Percentiles rank a stretch among this genome's conserved stretches.
Conservation (phyloP, 2,329 filamentous ascomycete genomes). For the Epichloe gansuensis region DNA sequence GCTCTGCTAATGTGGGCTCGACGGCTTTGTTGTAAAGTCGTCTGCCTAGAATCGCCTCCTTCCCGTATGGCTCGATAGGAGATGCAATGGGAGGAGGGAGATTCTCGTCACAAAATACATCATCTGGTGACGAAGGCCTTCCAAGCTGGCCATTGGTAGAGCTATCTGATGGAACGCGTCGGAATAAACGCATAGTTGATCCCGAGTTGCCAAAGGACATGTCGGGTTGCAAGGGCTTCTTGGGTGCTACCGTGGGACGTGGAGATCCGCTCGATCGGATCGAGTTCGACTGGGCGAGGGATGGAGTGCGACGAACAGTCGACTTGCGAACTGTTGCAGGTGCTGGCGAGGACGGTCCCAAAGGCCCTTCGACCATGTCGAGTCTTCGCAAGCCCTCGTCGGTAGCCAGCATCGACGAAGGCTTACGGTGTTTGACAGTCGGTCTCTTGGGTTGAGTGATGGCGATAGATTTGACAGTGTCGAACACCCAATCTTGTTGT, state of each 20-base stretch:
- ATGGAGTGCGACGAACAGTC: slow-evolving; percentile 40
- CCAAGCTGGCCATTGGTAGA: slow-evolving; percentile 32
- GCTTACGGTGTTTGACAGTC: slow-evolving; percentile 39
- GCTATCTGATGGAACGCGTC: slow-evolving; percentile 65
- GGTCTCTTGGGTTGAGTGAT: slow-evolving; percentile 35
- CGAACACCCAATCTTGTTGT: slow-evolving; percentile 87
- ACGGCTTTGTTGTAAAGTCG: slow-evolving; percentile 71
- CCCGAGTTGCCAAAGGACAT: slow-evolving; percentile 89
- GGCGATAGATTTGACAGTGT: slow-evolving; percentile 69
- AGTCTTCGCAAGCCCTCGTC: slow-evolving; percentile 50
- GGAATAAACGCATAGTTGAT: slow-evolving; percentile 85
- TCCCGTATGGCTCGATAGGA: slow-evolving; percentile 49
- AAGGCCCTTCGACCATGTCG: slow-evolving; percentile 48
- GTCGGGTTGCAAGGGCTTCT: slow-evolving; percentile 75
- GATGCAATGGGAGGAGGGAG: slow-evolving; percentile 34
- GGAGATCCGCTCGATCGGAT: slow-evolving; percentile 30
- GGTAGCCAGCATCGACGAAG: slow-evolving; percentile 44
- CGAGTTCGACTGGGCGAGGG: slow-evolving; percentile 24
- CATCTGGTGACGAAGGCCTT: slow-evolving; percentile 25
- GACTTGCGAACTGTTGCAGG: slow-evolving; percentile 46
- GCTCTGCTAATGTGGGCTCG: slow-evolving; percentile 72
- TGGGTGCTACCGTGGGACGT: slow-evolving; percentile 35
- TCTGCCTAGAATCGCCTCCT: slow-evolving; percentile 73
- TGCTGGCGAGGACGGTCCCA: slow-evolving; percentile 43
- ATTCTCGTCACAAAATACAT: slow-evolving; percentile 50